Evolutionary conservation across 179 eudicot genomes (phyloP), one percentile per base, ranked within the genome.

Genomic region (Vitellaria paradoxa): DNA sequence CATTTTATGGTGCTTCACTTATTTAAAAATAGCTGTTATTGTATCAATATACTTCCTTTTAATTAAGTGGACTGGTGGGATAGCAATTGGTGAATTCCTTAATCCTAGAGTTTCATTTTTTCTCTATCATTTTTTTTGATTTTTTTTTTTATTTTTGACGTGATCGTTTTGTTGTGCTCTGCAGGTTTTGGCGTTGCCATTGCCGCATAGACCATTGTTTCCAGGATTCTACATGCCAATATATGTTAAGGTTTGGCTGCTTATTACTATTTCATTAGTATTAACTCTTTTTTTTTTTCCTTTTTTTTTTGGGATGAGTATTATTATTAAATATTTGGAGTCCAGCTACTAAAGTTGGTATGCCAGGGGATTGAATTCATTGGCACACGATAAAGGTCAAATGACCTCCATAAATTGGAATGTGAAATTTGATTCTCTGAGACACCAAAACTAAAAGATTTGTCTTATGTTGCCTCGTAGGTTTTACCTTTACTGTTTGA

Each of bases 211-310:
- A 71, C 99, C 99, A 53, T 81, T 96, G 55, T 92, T 96, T 85
- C 98, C 99, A 21, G 98, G 99, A 77, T 94, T 96, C 78, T 94
- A 92, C 84, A 96, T 96, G 99, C 99, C 99, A 63, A 85, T 96
- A 60, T 86, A 86, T 81, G 99, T 96, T 65, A 92, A 96, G 96
- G 99, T 93, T 87, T 64, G 88, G 40, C 60, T 56, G 66, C 75
- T 37, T 68, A 53, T 62, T 26, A 65, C 45, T 66, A n/a, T 26
- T 42, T 70, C 17, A 24, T 21, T 7, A 40, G n/a, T 42, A n/a
- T 15, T 15, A 21, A 42, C 45, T 5, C 45, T 42, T 5, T 42
- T 3, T 42, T 42, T 42, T 42, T 42, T 42, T 37, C 4, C 4
- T 37, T 37, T 37, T 37, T 37, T 37, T 37, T 37, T 37, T 2